Conservation (phyloP, 2,329 filamentous ascomycete genomes). For the Neopestalotiopsis sp. region DNA sequence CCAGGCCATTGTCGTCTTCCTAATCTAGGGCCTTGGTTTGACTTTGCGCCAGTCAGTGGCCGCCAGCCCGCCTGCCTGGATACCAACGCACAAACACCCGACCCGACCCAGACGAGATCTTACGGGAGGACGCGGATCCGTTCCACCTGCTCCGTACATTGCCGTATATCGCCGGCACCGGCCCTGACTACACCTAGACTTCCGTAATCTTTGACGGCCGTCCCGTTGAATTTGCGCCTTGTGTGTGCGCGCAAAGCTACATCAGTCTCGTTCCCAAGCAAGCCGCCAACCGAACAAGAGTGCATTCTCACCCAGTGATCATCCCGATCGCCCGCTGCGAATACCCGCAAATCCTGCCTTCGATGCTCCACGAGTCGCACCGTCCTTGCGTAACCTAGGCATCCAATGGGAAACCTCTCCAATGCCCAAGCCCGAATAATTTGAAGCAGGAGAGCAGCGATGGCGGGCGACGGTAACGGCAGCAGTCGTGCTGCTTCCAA, state of each 20-base stretch:
- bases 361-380: slow-evolving; percentile 22
- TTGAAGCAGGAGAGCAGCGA: slow-evolving; percentile 23
- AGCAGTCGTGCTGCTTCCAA: slow-evolving; percentile 21
- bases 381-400: slow-evolving; percentile 23
- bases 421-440: slow-evolving; percentile 18
- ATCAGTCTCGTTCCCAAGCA: background rate
- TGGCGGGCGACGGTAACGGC: slow-evolving; percentile 21
- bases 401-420: slow-evolving; percentile 22
- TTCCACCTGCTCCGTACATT: background rate
- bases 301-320: slow-evolving; percentile 12
- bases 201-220: background rate
- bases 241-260: background rate
- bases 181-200: background rate
- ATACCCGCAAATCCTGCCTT: slow-evolving; percentile 20
- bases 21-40: background rate
- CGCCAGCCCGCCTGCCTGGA: background rate
- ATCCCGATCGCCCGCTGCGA: slow-evolving; percentile 19
- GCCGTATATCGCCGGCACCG: background rate
- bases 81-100: background rate
- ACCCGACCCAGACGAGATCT: background rate
- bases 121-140: slow-evolving; percentile 2
- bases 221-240: background rate
- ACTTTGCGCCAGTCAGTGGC: slow-evolving; percentile 2
- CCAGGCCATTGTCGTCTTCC: background rate
- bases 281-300: slow-evolving; percentile 15